A percentile compares a stretch with the other conserved stretches of the same genome.
Evolutionary conservation across 148 eudicot genomes (phyloP).

Genomic region (Rhododendron mucronatum): DNA sequence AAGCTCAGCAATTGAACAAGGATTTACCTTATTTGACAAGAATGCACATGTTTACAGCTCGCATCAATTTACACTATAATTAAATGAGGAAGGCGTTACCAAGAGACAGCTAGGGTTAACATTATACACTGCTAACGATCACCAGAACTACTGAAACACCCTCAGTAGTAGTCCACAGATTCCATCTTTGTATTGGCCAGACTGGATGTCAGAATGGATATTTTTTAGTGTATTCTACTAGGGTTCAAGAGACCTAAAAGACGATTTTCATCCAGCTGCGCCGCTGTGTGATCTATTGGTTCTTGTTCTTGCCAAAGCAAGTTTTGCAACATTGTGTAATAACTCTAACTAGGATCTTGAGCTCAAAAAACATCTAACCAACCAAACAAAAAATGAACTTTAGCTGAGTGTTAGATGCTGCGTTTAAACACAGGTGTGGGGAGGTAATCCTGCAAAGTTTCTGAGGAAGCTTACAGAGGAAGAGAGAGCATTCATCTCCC

Average conservation of each 20-base stretch:
- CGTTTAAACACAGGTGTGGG: conserved; percentile 37
- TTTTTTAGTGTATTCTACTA: background rate
- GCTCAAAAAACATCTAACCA: conserved; percentile 23
- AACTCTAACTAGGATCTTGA: conserved; percentile 8
- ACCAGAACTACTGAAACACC: background rate
- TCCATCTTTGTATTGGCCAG: background rate
- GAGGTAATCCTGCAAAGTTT: conserved; percentile 60
- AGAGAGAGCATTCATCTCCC: conserved; percentile 52
- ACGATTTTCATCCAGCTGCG: background rate
- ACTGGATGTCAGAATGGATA: background rate
- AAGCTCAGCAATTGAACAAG: background rate
- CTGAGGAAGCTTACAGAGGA: conserved; percentile 59
- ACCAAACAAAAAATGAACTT: conserved; percentile 17
- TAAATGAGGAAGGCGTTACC: background rate
- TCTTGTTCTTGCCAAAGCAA: background rate
- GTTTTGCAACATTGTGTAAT: background rate
- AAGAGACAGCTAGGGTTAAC: background rate
- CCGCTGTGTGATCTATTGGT: background rate
- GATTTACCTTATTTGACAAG: background rate
- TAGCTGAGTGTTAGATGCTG: background rate
- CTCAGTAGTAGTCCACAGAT: background rate
- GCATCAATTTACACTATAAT: background rate
- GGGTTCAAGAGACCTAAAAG: background rate
- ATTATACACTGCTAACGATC: background rate
- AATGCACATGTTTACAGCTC: background rate